These are phyloP conservation scores for Backusella australiensis DNA, from an alignment of 192 early-diverging fungal species.

Conservation along the genomic window DNA sequence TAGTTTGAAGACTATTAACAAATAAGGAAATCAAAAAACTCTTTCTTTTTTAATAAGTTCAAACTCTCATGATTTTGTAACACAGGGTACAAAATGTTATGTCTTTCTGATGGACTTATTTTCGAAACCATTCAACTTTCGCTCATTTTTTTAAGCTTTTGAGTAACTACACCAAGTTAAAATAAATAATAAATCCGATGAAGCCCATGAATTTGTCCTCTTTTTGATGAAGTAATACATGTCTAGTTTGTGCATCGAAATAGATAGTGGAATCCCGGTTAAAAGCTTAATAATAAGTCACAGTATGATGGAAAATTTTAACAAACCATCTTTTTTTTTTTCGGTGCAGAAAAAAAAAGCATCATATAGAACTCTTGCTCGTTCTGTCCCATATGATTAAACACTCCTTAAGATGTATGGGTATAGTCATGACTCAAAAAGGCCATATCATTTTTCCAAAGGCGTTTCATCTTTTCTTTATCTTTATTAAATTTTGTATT, in stretches of 20 bases:
- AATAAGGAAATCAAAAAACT: background rate
- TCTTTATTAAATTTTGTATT: too few species aligned
- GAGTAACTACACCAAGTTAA: background rate
- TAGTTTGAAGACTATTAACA: background rate
- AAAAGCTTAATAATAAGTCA: too few species aligned
- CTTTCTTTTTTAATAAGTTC: background rate
- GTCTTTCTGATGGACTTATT: background rate
- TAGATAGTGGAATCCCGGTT: too few species aligned
- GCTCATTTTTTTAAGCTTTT: background rate
- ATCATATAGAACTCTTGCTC: background rate
- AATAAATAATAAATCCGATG: background rate
- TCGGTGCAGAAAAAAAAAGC: background rate
- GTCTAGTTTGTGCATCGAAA: background rate
- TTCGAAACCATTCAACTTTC: background rate
- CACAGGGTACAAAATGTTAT: background rate
- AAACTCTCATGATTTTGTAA: background rate
- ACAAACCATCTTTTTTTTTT: background rate
- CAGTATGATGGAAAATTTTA: too few species aligned
- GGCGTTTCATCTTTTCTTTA: too few species aligned
- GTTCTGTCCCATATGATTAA: background rate
- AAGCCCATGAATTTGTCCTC: background rate
- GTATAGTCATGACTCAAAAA: background rate
- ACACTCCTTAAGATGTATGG: background rate
- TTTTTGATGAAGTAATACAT: background rate
- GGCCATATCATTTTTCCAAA: background rate